Conservation (phyloP, 768 basidiomycete species). For the Boletus patriciae region DNA sequence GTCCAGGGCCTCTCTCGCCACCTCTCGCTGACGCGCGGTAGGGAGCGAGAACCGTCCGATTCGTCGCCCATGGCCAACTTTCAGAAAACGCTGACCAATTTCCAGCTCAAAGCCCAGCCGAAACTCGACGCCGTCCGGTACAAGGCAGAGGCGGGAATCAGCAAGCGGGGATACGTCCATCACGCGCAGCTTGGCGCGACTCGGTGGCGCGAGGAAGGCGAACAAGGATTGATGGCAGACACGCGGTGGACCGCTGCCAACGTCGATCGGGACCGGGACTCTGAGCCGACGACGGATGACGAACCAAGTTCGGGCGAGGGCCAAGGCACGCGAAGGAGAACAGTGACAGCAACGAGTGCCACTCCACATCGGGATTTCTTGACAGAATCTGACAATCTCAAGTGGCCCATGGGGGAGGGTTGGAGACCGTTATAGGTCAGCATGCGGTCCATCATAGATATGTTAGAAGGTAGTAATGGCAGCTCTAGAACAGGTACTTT, state of each 20-base stretch:
- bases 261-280: constrained; percentile 21
- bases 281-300: constrained; percentile 27
- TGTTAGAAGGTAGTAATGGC: neutral
- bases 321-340: neutral
- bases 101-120: constrained; percentile 47
- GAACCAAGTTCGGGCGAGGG: constrained; percentile 25
- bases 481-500: constrained; percentile 7
- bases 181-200: constrained; percentile 29
- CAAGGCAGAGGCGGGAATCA: constrained; percentile 71
- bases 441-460: neutral
- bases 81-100: constrained; percentile 43
- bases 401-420: constrained; percentile 61
- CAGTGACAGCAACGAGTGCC: neutral
- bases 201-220: constrained; percentile 36
- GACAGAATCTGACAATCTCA: constrained; percentile 47
- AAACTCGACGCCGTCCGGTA: constrained; percentile 62
- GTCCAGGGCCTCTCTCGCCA: constrained; percentile 38
- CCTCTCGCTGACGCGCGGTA: constrained; percentile 36
- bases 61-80: constrained; percentile 40
- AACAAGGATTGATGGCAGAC: constrained; percentile 40
- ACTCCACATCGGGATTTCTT: constrained; percentile 14
- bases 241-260: constrained; percentile 33
- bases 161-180: constrained; percentile 56
- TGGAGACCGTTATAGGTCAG: constrained; percentile 43
- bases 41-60: constrained; percentile 18